Evolutionary conservation across 75 land plant species (phyloP).

Genomic region (Larix kaempferi): DNA sequence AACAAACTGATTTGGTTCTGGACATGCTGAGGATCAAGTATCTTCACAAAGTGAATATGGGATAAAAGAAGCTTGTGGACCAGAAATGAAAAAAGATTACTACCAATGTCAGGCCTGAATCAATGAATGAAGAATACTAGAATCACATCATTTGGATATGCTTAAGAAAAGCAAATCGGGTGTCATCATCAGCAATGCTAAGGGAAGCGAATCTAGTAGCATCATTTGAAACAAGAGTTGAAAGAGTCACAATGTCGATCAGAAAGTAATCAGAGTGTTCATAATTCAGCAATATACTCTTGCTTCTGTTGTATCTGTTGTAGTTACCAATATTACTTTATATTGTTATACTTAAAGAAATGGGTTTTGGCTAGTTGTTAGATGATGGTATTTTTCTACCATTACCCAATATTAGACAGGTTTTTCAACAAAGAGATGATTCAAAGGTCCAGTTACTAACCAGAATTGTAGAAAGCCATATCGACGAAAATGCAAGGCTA

Average conservation of each 20-base stretch:
- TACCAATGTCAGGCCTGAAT: not conserved
- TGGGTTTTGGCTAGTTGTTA: not conserved
- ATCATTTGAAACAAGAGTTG: not conserved
- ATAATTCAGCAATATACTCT: not conserved
- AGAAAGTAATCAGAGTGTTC: not conserved
- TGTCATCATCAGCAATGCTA: not conserved
- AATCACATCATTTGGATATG: not conserved
- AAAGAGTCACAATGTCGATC: not conserved
- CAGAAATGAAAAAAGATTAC: not conserved
- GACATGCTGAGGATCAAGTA: not conserved
- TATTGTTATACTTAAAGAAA: not conserved
- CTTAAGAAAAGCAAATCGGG: not conserved
- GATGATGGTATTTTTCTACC: not conserved
- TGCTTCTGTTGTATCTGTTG: no score
- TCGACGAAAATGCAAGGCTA: constrained; percentile 88
- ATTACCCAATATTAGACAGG: not conserved
- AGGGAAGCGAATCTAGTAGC: not conserved
- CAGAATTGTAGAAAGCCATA: constrained; percentile 93
- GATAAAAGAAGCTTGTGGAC: not conserved
- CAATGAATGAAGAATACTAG: not conserved
- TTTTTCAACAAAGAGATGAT: not conserved
- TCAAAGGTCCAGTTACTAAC: constrained; percentile 23
- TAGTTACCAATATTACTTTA: not conserved
- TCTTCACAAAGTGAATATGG: not conserved
- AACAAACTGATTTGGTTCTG: not conserved